Conservation (phyloP, 495 filamentous ascomycete species). For the Neurospora intermedia region DNA sequence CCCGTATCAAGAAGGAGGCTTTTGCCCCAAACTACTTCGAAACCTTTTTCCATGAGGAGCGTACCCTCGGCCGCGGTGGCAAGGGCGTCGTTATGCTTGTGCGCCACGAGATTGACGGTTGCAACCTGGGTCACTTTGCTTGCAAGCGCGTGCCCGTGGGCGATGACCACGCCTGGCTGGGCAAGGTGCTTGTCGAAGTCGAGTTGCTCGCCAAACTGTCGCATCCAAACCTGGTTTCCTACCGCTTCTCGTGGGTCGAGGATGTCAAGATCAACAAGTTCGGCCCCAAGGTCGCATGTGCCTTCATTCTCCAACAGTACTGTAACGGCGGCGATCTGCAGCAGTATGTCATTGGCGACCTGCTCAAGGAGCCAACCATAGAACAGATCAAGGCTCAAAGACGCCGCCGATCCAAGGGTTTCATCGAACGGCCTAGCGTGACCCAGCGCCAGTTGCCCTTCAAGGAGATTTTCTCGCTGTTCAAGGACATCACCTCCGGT, state of each 20-base stretch:
- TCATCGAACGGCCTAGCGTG: conserved; percentile 27
- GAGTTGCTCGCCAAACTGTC: conserved; percentile 83
- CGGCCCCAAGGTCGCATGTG: conserved; percentile 84
- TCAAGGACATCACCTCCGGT: conserved; percentile 89
- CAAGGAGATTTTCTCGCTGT: conserved; percentile 93
- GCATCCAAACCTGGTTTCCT: conserved; percentile 93
- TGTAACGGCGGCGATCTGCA: conserved; percentile 93
- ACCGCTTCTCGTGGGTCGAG: conserved; percentile 95
- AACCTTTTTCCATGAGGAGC: conserved; percentile 80
- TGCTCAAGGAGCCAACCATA: conserved; percentile 48
- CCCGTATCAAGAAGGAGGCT: conserved; percentile 68
- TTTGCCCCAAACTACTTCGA: conserved; percentile 90
- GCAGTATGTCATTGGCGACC: conserved; percentile 67
- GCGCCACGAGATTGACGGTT: conserved; percentile 78
- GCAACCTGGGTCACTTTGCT: conserved; percentile 78
- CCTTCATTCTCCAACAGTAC: conserved; percentile 95
- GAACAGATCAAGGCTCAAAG: conserved; percentile 82
- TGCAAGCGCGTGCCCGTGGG: conserved; percentile 96
- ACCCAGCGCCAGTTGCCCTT: conserved; percentile 58
- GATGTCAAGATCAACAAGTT: conserved; percentile 74
- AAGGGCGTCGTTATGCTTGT: conserved; percentile 92
- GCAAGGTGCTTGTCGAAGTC: conserved; percentile 87
- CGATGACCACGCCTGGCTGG: conserved; percentile 89
- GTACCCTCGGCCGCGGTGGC: conserved; percentile 75
- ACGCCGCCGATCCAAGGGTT: conserved; percentile 61